Base-by-base conservation (phyloP, 2,329 filamentous ascomycete genomes). In the Pseudopithomyces chartarum region DNA sequence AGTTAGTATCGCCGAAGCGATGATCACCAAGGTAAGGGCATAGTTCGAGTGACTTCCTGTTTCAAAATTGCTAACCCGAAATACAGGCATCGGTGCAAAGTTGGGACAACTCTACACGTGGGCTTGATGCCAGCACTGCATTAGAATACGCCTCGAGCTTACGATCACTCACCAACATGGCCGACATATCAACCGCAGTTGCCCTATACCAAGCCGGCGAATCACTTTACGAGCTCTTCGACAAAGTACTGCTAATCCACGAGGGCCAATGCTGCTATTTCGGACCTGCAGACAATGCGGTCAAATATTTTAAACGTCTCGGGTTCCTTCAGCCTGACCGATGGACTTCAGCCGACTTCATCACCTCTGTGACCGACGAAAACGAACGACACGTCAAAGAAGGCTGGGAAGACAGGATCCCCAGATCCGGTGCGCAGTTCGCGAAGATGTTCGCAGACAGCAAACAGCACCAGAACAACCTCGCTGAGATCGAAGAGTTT, bases 71-170 rank as follows among this genome's bases (percentile, higher is more conserved):
- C 19, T 49, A 23, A 40, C 26, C 10, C n/a, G 8, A 20, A 26
- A 15, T 19, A 10, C 12, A 55, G 53, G 68, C 70, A 23, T 69
- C 65, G 3, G 66, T 72, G 12, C 76, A 76, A 43, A 74, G 67
- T 11, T 80, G 79, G 74, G 80, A 82, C 58, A 91, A 91, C 62
- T 87, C 83, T 22, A 93, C 90, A 0, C 82, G 85, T 50, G 90
- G 90, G 11, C 80, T 94, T 0, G 90, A 93, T 71, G 87, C 87
- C 0, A 86, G 86, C 7, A 92, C 88, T 0, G 90, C 90, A 0
- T 75, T 91, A 38, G 88, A 91, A 65, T 93, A 92, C 58, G 87
- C 90, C 5, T 82, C 88, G 62, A 84, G 86, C 13, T 76, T 93
- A 26, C 81, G 89, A 15, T 80, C 86, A 17, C 79, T 87, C 0